Conservation (phyloP, 1,139 yeast genomes). For the Tardiomyces digboiensis region DNA sequence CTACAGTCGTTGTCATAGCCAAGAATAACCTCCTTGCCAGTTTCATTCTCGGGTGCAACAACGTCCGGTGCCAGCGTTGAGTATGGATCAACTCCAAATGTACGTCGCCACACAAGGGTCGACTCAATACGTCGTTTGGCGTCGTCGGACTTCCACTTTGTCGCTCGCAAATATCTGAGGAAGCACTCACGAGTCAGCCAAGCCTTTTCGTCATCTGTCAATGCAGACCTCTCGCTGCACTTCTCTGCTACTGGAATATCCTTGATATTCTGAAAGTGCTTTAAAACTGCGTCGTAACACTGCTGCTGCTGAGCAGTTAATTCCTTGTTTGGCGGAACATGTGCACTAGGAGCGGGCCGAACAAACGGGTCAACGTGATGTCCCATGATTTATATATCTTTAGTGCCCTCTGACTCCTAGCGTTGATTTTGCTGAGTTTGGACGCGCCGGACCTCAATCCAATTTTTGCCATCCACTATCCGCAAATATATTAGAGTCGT, state of each 20-base stretch:
- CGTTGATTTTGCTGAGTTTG: too few relatives aligned
- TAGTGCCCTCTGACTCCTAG: too few relatives aligned
- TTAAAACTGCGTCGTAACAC: slow-evolving; percentile 49
- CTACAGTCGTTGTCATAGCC: slow-evolving; percentile 87
- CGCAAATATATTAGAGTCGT: too few relatives aligned
- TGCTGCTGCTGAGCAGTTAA: slow-evolving; percentile 45
- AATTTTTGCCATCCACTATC: too few relatives aligned
- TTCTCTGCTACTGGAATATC: slow-evolving; percentile 36
- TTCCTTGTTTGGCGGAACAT: not conserved
- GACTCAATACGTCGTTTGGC: slow-evolving; percentile 66
- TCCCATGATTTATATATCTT: not conserved
- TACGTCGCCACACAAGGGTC: slow-evolving; percentile 85
- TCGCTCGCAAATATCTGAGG: slow-evolving; percentile 77
- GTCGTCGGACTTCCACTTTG: slow-evolving; percentile 72
- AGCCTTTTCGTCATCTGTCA: slow-evolving; percentile 59
- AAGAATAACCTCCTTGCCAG: slow-evolving; percentile 82
- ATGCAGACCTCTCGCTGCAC: slow-evolving; percentile 24
- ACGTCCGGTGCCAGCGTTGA: slow-evolving; percentile 47
- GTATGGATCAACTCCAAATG: slow-evolving; percentile 70
- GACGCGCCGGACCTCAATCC: too few relatives aligned
- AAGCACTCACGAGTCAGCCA: slow-evolving; percentile 92
- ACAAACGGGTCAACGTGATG: slow-evolving; percentile 19
- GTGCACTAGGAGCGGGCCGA: slow-evolving; percentile 14
- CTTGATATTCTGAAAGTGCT: slow-evolving; percentile 44
- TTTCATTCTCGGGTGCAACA: slow-evolving; percentile 61